Evolutionary conservation across 2,329 filamentous ascomycete genomes (phyloP), one percentile per base, ranked within the genome.

Genomic region (Polytolypa hystricis): DNA sequence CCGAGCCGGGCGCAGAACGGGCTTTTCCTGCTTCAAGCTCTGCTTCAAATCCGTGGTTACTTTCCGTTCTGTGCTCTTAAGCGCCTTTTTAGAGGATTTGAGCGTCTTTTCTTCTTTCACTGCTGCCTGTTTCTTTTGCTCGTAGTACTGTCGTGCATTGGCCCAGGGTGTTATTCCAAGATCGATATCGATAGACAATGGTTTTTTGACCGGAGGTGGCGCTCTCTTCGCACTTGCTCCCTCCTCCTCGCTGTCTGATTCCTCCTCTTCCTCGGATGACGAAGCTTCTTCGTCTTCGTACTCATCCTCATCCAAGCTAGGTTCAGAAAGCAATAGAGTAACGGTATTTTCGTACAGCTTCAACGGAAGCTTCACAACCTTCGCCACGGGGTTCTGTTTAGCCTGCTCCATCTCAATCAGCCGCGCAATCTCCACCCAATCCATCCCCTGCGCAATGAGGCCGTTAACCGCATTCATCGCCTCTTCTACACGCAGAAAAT

Each of bases 371-470:
- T 82, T 83, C 52, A 98, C 93, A 30, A 86, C 78, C 40, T 81
- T 73, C 1, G 91, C 91, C 5, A 98, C 86, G 0, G 84, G 76
- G 46, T 98, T 98, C 18, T 76, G 70, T 33, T 79, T 71, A 42
- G 69, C 76, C 56, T 93, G 83, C 55, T 96, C 89, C 46, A 85
- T 74, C 55, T 94, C 85, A 35, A 98, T 83, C 43, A 98, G 64
- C 40, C 81, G 82, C 7, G 75, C 84, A 50, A 96, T 87, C 46
- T 95, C 83, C 8, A 85, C 77, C 91, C 91, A 98, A 50, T 98
- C 91, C 86, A 96, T 96, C 8, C 89, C 89, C 52, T 94, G 85
- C 4, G 76, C 76, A 41, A 98, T 76, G n/a, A 96, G 66, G 1
- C 84, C 84, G 56, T 93, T 96, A 36, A 98, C 80, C 3, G 91